These are phyloP conservation scores for Starmerella stellata DNA, from an alignment of 805 yeast genomes.

Conservation along the genomic window DNA sequence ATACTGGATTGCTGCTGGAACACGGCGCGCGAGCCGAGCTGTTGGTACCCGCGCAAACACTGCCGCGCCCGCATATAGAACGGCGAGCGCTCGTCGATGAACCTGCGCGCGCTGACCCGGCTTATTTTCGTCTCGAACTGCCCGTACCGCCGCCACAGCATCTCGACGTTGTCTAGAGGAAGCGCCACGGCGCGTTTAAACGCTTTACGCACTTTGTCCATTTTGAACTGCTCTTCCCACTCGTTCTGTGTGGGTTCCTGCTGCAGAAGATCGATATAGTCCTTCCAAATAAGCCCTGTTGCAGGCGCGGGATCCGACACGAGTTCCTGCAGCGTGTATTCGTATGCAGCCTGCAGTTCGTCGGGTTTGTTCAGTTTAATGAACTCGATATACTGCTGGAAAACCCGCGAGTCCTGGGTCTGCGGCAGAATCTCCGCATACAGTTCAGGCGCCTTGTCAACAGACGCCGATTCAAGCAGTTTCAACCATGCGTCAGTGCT, in stretches of 20 bases:
- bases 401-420: conserved; percentile 47
- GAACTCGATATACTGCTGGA: conserved; percentile 61
- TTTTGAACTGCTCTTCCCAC: conserved; percentile 80
- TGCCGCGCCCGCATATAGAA: conserved; percentile 78
- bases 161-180: conserved; percentile 63
- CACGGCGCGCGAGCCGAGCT: conserved; percentile 27
- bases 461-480: background rate
- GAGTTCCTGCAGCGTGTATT: conserved; percentile 57
- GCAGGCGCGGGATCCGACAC: conserved; percentile 64
- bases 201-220: conserved; percentile 55
- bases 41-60: conserved; percentile 39
- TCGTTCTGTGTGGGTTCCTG: conserved; percentile 38
- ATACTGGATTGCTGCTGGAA: too few relatives aligned
- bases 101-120: conserved; percentile 62
- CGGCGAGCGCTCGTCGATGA: conserved; percentile 63
- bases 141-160: conserved; percentile 63
- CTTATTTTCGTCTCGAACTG: conserved; percentile 67
- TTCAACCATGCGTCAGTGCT: conserved; percentile 58
- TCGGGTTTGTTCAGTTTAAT: conserved; percentile 59
- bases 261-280: conserved; percentile 61
- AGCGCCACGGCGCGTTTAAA: conserved; percentile 51
- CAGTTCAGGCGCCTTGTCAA: conserved; percentile 34
- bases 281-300: conserved; percentile 51
- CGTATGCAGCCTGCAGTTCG: conserved; percentile 76
- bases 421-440: conserved; percentile 44